These are phyloP conservation scores for Thermomucor indicae-seudaticae DNA, from an alignment of 371 early-diverging fungal genomes.

Conservation along the genomic window DNA sequence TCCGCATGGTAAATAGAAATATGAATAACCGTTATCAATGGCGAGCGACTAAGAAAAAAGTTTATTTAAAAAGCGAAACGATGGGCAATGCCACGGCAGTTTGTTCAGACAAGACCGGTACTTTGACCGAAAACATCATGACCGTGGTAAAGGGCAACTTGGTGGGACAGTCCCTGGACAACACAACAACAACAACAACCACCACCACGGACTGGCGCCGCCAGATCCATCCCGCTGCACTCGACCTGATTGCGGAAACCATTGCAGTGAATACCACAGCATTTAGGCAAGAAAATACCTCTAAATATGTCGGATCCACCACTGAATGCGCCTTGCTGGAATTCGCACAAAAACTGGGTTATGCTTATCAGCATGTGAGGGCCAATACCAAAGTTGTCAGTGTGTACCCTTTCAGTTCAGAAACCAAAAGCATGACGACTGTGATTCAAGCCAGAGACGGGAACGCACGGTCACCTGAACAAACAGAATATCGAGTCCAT, in stretches of 20 bases:
- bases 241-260: constrained; percentile 33
- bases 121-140: constrained; percentile 80
- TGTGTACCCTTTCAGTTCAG: constrained; percentile 56
- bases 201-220: constrained; percentile 47
- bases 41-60: too few species aligned
- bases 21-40: neutral
- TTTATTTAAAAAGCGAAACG: constrained; percentile 58
- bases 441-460: constrained; percentile 17
- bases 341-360: constrained; percentile 42
- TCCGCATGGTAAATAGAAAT: constrained; percentile 52
- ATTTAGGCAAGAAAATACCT: constrained; percentile 47
- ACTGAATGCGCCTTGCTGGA: constrained; percentile 64
- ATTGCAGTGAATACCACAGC: constrained; percentile 75
- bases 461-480: constrained; percentile 13
- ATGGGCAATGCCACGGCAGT: constrained; percentile 85
- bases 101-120: too few species aligned
- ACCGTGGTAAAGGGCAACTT: too few species aligned
- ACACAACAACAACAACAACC: too few species aligned
- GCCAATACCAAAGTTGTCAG: constrained; percentile 14
- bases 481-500: constrained; percentile 31
- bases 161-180: too few species aligned
- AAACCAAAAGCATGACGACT: constrained; percentile 56
- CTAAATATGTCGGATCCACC: constrained; percentile 40
- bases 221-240: constrained; percentile 20
- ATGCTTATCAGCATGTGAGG: constrained; percentile 31